Evolutionary conservation across 164 flowering plant genomes (phyloP).

Genomic region (Stephania cephalantha): DNA sequence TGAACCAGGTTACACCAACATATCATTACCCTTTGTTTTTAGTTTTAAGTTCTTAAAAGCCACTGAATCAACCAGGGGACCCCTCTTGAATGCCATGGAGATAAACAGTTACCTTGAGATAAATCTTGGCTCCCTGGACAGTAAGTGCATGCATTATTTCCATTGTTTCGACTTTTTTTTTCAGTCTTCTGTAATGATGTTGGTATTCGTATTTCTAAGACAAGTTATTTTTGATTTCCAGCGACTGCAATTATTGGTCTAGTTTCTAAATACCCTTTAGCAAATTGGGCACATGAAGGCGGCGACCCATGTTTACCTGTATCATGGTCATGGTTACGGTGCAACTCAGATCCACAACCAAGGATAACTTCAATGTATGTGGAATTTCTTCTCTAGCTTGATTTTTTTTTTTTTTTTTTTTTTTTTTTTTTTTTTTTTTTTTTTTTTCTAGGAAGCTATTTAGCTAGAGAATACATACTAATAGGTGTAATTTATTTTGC

Average conservation of each 20-base stretch:
- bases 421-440: neutral
- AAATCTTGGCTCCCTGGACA: constrained; percentile 70
- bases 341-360: constrained; percentile 75
- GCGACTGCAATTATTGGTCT: constrained; percentile 41
- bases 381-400: neutral
- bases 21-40: constrained; percentile 78
- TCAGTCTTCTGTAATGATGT: constrained; percentile 1
- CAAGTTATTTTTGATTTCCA: constrained; percentile 32
- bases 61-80: constrained; percentile 79
- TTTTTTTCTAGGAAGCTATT: neutral
- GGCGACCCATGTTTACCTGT: constrained; percentile 95
- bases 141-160: constrained; percentile 36
- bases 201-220: constrained; percentile 11
- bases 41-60: constrained; percentile 67
- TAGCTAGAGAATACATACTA: neutral
- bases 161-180: neutral
- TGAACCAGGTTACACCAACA: constrained; percentile 79
- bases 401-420: neutral
- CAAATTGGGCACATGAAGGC: constrained; percentile 88
- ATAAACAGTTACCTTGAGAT: constrained; percentile 74
- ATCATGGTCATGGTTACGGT: constrained; percentile 86
- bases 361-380: constrained; percentile 59
- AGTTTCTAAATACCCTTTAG: constrained; percentile 41
- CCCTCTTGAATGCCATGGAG: constrained; percentile 93
- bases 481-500: neutral